Evolutionary conservation across 2,329 filamentous ascomycete species (phyloP), one percentile per base, ranked within the genome.

Genomic region (Ophidiomyces ophidiicola): DNA sequence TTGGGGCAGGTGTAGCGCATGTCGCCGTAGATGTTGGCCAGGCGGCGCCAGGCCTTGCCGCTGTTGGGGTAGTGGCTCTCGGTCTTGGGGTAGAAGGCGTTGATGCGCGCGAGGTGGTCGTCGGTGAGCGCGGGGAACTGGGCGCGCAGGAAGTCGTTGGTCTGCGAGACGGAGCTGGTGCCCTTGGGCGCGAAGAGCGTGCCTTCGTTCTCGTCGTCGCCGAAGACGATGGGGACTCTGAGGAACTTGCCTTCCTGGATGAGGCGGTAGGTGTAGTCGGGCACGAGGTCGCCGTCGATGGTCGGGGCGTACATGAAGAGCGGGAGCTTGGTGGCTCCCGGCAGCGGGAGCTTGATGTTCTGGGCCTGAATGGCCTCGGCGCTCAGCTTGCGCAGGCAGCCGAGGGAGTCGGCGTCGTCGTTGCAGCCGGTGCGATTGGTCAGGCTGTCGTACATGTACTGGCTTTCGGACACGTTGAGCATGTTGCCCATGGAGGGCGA

Each of bases 1-100:
- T 70, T 71, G 0, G 77, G 74, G 47, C 78, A 82, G 47, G 66
- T 76, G 55, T 80, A 80, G 4, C 76, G 66, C 48, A 80, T 65
- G 46, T 82, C 76, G 11, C 76, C 76, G 47, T 80, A 79, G 3
- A 68, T 73, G 31, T 72, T 67, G 42, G 67, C 63, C 1, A 68
- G 63, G 38, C 76, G 70, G 1, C 68, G 67, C 72, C 75, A 82
- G 56, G 70, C 78, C 23, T 61, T 57, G 1, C 72, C 71, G 1
- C 59, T 51, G 33, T 56, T 54, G 0, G 68, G 64, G 48, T 73
- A 78, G 3, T 54, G 60, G 26, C 61, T 52, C 31, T 66, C 57
- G 21, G 61, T 49, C 21, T 68, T 67, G 8, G 77, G 71, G 51
- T 79, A 82, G 14, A 74, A 58, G 0, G 50, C 32, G 50, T 75